These are phyloP conservation scores for Globisporangium solare DNA, from an alignment of 352 stramenopile species.

Conservation along the genomic window DNA sequence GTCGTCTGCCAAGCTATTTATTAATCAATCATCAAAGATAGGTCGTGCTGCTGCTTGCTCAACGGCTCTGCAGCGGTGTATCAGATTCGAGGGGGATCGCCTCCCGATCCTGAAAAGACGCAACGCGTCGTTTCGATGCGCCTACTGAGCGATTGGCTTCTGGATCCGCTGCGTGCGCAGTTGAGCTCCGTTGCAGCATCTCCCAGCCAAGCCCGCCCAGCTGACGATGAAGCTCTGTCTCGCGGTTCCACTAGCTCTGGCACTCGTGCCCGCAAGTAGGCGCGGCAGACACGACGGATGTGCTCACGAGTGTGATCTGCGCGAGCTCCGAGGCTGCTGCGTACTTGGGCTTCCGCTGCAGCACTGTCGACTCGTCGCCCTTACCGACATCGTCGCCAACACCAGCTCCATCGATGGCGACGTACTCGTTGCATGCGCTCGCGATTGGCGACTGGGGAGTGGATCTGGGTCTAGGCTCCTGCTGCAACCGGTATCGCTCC, in stretches of 20 bases:
- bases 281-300: constrained; percentile 13
- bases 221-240: constrained; percentile 6
- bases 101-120: constrained; percentile 2
- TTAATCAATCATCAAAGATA: neutral
- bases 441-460: constrained; percentile 71
- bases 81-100: neutral
- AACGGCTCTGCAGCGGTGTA: neutral
- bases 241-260: neutral
- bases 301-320: constrained; percentile 43
- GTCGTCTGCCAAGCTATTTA: no score
- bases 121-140: neutral
- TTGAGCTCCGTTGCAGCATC: neutral
- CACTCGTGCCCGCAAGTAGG: constrained; percentile 2
- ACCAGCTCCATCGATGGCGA: constrained; percentile 15
- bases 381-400: neutral
- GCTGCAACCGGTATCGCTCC: constrained; percentile 67
- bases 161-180: neutral
- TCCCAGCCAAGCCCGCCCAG: neutral
- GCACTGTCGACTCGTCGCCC: neutral
- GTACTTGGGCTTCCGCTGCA: constrained; percentile 49
- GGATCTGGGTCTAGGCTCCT: constrained; percentile 56
- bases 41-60: neutral
- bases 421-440: constrained; percentile 53
- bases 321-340: constrained; percentile 26
- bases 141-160: neutral